Evolutionary conservation across 352 stramenopile species (phyloP).

Genomic region (Globisporangium sylvaticum): DNA sequence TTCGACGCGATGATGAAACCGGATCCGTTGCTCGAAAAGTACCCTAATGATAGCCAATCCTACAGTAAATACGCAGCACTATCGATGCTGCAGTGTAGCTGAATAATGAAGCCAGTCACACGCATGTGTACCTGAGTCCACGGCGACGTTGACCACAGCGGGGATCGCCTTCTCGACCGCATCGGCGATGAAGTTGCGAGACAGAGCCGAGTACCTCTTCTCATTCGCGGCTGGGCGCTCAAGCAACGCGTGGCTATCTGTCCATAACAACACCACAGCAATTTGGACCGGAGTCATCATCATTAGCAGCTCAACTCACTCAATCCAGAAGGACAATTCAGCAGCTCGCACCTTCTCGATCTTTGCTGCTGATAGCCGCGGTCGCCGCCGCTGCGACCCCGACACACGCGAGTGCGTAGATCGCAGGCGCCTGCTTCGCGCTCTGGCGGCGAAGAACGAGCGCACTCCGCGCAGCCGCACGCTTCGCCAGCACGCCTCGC

Average conservation of each 20-base stretch:
- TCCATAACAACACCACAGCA: not conserved
- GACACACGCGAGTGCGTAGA: slow-evolving; percentile 8
- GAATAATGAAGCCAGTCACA: not conserved
- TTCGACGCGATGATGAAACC: slow-evolving; percentile 90
- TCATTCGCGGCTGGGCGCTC: slow-evolving; percentile 15
- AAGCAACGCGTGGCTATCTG: slow-evolving; percentile 19
- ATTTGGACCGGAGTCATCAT: not conserved
- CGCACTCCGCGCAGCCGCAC: not conserved
- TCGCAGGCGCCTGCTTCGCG: not conserved
- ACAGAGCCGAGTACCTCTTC: slow-evolving; percentile 26
- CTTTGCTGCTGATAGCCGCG: slow-evolving; percentile 8
- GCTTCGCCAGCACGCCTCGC: slow-evolving; percentile 3
- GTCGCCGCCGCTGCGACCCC: not conserved
- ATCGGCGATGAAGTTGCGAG: slow-evolving; percentile 87
- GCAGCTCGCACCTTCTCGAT: not conserved
- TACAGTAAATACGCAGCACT: not conserved
- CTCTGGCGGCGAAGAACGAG: slow-evolving; percentile 3
- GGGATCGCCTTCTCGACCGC: slow-evolving; percentile 86
- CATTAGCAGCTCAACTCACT: not conserved
- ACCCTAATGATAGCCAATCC: slow-evolving; percentile 23
- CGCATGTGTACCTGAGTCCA: slow-evolving; percentile 43
- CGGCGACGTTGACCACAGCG: slow-evolving; percentile 86
- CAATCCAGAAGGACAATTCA: not conserved
- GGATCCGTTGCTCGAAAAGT: slow-evolving; percentile 79
- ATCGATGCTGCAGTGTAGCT: too few relatives aligned